Base-by-base conservation (phyloP, 2,329 filamentous ascomycete genomes). In the Pseudopithomyces chartarum region DNA sequence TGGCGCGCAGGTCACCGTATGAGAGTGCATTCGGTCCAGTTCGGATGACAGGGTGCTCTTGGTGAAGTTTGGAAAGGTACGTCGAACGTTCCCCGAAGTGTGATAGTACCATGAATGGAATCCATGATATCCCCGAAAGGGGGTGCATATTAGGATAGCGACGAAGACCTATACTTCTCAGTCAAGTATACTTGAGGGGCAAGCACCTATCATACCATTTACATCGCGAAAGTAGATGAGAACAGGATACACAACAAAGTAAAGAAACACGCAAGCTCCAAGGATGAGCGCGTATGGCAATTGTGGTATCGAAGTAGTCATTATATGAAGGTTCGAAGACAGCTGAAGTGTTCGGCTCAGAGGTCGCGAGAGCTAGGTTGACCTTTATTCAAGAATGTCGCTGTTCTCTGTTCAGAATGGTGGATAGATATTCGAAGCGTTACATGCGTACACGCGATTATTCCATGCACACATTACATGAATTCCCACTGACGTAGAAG, bases 101-200 rank as follows among this genome's bases (percentile, higher is more conserved):
- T 1, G 81, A 78, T 17, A 81, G 70, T 3, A 79, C 58, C 72
- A 81, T 80, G 63, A 81, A 84, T 1, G 79, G 76, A 2, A 84
- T 60, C 44, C 78, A 75, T 7, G 79, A 79, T 22, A 83, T 74
- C 7, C 80, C 81, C 0, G 81, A 79, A 12, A 82, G 70, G 4
- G 75, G 65, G 29, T 75, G 75, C 58, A 83, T 69, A 55, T 79
- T 81, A 11, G 80, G 80, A 54, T 81, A 84, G 64, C 76, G 78
- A 22, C 82, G 78, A 13, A 84, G 75, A 15, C 80, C 68, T 69
- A 34, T 22, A 20, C 6, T 23, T 20, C 39, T 60, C 33, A 57
- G 49, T 38, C 19, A 23, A 46, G 44, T 17, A 44, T 22, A 29
- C 7, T 40, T 53, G 17, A 20, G 26, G 42, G 17, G n/a, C n/a